Evolutionary conservation across 768 basidiomycete species (phyloP), one percentile per base, ranked within the genome.

Genomic region (Fibroporia radiculosa): DNA sequence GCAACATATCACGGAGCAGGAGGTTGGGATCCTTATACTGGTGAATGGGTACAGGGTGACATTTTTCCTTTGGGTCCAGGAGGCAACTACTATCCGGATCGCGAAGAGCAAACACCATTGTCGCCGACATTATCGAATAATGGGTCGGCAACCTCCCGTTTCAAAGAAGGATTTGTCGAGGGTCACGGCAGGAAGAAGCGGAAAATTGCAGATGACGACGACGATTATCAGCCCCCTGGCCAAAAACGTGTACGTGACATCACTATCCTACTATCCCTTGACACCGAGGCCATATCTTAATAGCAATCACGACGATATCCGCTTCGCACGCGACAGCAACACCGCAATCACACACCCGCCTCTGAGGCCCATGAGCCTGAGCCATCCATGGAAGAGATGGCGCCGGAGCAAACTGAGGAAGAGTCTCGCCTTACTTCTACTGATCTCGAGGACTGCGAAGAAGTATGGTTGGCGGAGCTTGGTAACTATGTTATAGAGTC

Each of bases 361-460:
- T 40, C 47, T 5, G 53, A 57, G 38, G 44, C 50, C 13, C 24
- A 48, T 40, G 60, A 55, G 27, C 53, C 53, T 13, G 66, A 67
- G 49, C 49, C 47, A 31, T 44, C 16, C 22, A 52, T 55, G 14
- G 47, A 53, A 18, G 53, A 57, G 31, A 31, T 53, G 22, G 44
- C 41, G 55, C 60, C 47, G 29, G 61, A 66, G 20, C 61, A 62
- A 56, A 62, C 52, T 44, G 65, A 56, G 44, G 75, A 78, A 25
- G 72, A 71, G 24, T 63, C 54, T 37, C 65, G 66, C 29, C 65
- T 75, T 11, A 62, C 66, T 10, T 85, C 86, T 14, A 89, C 88
- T 18, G 88, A 91, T 69, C 66, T 91, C 49, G 86, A 88, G 23
- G 88, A 89, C 48, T 87, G 80, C 51, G 74, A 75, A 52, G 87